Evolutionary conservation across 108 stramenopile genomes (phyloP), one percentile per base, ranked within the genome.

Genomic region (Phaeodactylum tricornutum): DNA sequence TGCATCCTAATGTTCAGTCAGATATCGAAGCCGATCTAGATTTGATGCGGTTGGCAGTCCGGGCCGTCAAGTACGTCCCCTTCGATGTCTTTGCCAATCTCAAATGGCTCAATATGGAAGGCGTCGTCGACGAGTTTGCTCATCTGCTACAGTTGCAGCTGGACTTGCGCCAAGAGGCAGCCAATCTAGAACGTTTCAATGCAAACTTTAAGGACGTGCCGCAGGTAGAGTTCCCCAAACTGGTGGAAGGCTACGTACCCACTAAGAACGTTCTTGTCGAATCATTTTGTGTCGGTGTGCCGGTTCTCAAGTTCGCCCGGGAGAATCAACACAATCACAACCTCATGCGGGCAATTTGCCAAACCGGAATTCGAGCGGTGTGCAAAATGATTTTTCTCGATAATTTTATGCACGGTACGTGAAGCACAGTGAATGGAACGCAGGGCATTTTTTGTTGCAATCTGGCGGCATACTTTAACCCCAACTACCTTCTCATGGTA

Each of bases 101-200:
- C 8, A 59, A 55, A 31, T 77, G 74, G 75, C 40, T 74, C 21
- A 69, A 75, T 57, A 29, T 67, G 52, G 52, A 68, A 29, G 87
- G 81, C 35, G 66, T 74, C 25, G 80, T 85, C n/a, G 77, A 81
- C 36, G 85, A 92, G 54, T 92, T 94, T 55, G 72, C 76, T 3
- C 67, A 74, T 48, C 52, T 76, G 27, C 71, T 94, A 73, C 26
- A 74, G 20, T 69, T 74, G 3, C 93, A 95, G 57, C 58, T 92
- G 37, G 93, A 95, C 68, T 53, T 92, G 22, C 61, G 69, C 0
- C 48, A 71, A 43, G 93, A 95, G 55, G 87, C 89, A n/a, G 40
- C 60, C 21, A 81, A 92, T 47, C 52, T 92, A 25, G 51, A 63
- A 40, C 36, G 75, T 31, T 92, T 88, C 50, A 67, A 72, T 21